Base-by-base conservation (phyloP, 2,329 filamentous ascomycete species). In the Fusarium annulatum region DNA sequence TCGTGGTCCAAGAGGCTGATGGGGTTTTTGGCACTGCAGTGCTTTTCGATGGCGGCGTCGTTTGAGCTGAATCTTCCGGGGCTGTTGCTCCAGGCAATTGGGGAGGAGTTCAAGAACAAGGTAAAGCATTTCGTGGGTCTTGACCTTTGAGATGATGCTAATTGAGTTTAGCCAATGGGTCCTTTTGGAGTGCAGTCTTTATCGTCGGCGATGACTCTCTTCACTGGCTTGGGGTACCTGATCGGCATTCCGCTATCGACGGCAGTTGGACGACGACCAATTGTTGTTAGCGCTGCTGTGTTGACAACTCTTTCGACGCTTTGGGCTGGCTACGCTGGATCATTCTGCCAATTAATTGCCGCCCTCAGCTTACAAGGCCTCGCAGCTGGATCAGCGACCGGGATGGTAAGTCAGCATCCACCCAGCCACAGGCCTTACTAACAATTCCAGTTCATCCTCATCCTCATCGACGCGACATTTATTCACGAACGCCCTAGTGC, bases 401-500 rank as follows among this genome's bases (percentile, higher is more conserved):
- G 69, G 12, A 64, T 74, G 59, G 72, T 74, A 57, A 4, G 72
- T 19, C 9, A 1, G 11, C 2, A 15, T 21, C 7, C 6, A 4
- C 6, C 1, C 4, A 7, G 5, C 0, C 1, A 9, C 51, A 11
- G 1, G 3, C 26, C 1, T 5, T 8, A 21, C 11, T 15, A 2
- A 3, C 5, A 2, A 18, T 3, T 11, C 7, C 2, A 74, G 72
- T 59, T 49, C 4, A 36, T 69, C 2, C 58, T 74, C 4, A 61
- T 75, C 1, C 30, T 73, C 1, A 74, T 74, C 5, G 72, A 74
- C 16, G 65, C 55, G 1, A 74, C 72, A 1, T 74, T 75, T 16
- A 75, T 74, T 2, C 71, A 75, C 16, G 72, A 74, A n/a, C 69
- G 72, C 0, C 72, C 72, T 2, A 71, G 14, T 2, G 69, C 66